Conservation (phyloP, 2,329 filamentous ascomycete species). For the Hymenoscyphus repandus region DNA sequence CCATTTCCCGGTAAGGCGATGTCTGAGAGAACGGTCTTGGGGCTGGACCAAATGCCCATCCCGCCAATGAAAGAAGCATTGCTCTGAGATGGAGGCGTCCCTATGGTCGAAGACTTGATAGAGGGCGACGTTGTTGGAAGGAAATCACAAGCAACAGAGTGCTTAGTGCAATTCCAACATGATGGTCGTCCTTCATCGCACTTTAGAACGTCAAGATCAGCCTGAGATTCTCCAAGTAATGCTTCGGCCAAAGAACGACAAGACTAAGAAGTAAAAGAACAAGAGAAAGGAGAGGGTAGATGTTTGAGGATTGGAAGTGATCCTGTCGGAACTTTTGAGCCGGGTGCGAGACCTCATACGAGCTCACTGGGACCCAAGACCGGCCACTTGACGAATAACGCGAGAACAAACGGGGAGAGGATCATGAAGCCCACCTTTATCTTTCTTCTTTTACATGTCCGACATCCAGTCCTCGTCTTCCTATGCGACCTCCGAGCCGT, state of each 20-base stretch:
- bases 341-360: background rate
- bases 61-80: slow-evolving; percentile 1
- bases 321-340: background rate
- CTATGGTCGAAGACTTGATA: background rate
- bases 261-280: background rate
- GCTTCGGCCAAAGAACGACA: background rate
- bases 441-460: slow-evolving; percentile 7
- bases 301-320: background rate
- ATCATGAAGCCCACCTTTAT: slow-evolving; percentile 1
- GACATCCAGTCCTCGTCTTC: slow-evolving; percentile 4
- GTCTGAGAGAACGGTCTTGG: background rate
- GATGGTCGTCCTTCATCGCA: slow-evolving; percentile 35
- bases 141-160: slow-evolving; percentile 35
- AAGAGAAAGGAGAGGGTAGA: background rate
- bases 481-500: slow-evolving; percentile 4
- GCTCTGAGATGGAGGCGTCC: background rate
- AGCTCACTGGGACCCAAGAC: background rate
- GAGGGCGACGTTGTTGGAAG: slow-evolving; percentile 1
- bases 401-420: background rate
- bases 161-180: slow-evolving; percentile 36
- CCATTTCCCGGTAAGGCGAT: background rate
- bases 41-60: slow-evolving; percentile 1
- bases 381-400: background rate
- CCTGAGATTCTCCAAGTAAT: background rate
- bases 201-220: slow-evolving; percentile 17